Evolutionary conservation across 352 stramenopile genomes (phyloP).

Genomic region (Phytopythium helicoides): DNA sequence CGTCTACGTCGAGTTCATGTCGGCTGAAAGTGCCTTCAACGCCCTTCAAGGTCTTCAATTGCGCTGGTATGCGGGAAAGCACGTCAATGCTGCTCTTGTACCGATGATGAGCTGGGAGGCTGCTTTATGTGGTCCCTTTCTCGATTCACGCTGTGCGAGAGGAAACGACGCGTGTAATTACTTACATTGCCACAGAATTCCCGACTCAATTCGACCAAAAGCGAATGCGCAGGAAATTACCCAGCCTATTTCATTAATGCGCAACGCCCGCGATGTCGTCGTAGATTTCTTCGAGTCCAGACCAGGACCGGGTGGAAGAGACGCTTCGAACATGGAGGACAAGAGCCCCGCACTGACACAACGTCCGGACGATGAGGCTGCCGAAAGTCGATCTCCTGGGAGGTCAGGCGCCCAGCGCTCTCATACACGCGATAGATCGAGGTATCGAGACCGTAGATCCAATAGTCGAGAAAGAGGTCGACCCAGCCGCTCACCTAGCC

Average conservation of each 20-base stretch:
- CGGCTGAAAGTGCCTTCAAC: constrained; percentile 6
- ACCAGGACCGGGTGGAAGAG: background rate
- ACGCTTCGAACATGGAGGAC: background rate
- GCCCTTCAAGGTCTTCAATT: constrained; percentile 13
- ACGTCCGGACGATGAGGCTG: background rate
- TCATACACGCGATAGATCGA: background rate
- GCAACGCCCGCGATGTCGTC: background rate
- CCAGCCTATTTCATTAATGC: background rate
- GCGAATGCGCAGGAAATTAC: background rate
- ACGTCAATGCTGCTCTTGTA: constrained; percentile 10
- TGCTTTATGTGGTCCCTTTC: constrained; percentile 10
- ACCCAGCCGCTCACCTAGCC: background rate
- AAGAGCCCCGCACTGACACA: too few species aligned
- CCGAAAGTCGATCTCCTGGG: background rate
- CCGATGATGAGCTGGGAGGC: constrained; percentile 10
- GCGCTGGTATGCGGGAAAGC: constrained; percentile 15
- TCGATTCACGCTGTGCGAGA: constrained; percentile 8
- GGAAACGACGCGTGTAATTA: constrained; percentile 16
- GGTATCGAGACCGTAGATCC: background rate
- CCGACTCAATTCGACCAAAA: background rate
- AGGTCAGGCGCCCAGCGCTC: too few species aligned
- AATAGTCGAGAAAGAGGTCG: background rate
- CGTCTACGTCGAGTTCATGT: constrained; percentile 24
- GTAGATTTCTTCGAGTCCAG: constrained; percentile 1
- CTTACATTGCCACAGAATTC: constrained; percentile 7